Base-by-base conservation (phyloP, 2,329 filamentous ascomycete species). In the Leptographium wingfieldii region DNA sequence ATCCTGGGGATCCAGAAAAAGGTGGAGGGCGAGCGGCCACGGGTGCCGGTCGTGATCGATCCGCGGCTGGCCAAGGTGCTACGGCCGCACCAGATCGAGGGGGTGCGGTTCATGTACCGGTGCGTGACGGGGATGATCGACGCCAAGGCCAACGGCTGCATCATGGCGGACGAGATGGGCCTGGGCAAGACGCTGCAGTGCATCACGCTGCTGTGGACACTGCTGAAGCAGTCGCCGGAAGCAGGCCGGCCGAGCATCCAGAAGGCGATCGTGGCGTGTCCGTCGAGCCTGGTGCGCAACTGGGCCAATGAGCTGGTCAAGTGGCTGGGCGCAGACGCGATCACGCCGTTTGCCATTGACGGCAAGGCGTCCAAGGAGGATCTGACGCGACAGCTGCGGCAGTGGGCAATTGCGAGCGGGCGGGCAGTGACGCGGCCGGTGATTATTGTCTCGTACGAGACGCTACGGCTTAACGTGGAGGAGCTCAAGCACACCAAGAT, bases 111-210 rank as follows among this genome's bases (percentile, higher is more conserved):
- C 72, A 85, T 99, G 79, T 99, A 97, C 73, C 83, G 84, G 65
- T 95, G 90, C 68, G 91, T 94, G 6, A 97, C 92, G 1, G 94
- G 94, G n/a, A 81, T 97, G 79, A 88, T 97, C 60, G 94, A 97
- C 67, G 81, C 87, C 46, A 92, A 92, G 67, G 94, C 94, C 56
- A 89, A 96, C 71, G 94, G 94, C 2, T 99, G 94, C 73, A 99
- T 99, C 70, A 99, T 99, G 94, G 94, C 94, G 58, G 94, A 99
- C 71, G 94, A 96, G 71, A 99, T 99, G 94, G 94, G 94, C 66
- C 76, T 99, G 35, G 94, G 94, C 60, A 99, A 99, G 75, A 99
- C 94, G 22, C 74, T 99, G 52, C 94, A 99, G 76, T 99, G 94
- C 72, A 99, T 99, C 68, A 83, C 94, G 0, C 80, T 99, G 56